Base-by-base conservation (phyloP, 2,329 filamentous ascomycete species). In the Colletotrichum coccodes region DNA sequence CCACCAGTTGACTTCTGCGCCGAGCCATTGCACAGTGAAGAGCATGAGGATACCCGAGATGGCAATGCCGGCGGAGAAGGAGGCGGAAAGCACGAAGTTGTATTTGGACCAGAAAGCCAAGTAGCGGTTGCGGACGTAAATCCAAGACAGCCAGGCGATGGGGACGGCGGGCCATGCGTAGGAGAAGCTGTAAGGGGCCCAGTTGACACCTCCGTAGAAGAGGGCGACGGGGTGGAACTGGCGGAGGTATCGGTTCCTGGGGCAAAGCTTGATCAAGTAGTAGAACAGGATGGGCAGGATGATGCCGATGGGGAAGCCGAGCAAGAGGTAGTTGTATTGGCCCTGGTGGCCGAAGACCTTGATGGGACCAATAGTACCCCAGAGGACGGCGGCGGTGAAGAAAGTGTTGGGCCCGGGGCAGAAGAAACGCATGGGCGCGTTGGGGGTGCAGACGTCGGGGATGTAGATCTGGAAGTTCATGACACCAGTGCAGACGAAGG, bases 331-430 rank as follows among this genome's bases (percentile, higher is more conserved):
- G 3, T 79, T 82, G 75, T 88, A 88, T 63, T 83, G 80, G 8
- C 84, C 84, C 11, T 81, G 75, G 23, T 77, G 76, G 3, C 86
- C 85, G 70, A 85, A 89, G 34, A 87, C 81, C 74, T 83, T 84
- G 67, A 78, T 77, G 0, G 85, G 85, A 0, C 86, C 85, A 42
- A 88, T 82, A 1, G 84, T 86, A 28, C 86, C 86, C 85, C 86
- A 88, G 4, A 88, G 78, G 0, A 88, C 82, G 0, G 85, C 84
- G 1, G 86, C 85, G 0, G 86, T 88, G 76, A 88, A 89, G 75
- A 88, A 87, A 4, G 84, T 86, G 74, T 86, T 86, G 72, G 86
- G 82, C 16, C 82, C 82, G 14, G 85, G 85, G 73, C 86, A 88
- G 4, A 82, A 84, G 72, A 87, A 81, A 62, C 82, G 83, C 76